Evolutionary conservation across 225 moss, liverwort and hornwort genomes (phyloP).

Genomic region (Lunularia cruciata): DNA sequence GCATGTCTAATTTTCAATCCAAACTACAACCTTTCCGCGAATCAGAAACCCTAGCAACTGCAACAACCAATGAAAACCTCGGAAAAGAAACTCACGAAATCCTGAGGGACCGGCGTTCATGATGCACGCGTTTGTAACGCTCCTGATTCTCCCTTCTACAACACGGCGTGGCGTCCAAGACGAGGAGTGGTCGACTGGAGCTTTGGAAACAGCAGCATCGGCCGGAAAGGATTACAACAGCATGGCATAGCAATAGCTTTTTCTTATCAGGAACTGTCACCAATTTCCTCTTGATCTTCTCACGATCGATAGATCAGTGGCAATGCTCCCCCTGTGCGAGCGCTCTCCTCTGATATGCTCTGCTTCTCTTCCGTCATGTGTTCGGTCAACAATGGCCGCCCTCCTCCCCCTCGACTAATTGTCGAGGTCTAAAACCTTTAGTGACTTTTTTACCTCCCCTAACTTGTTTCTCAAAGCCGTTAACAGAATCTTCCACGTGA

Average conservation of each 20-base stretch:
- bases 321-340: too few relatives aligned
- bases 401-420: not conserved
- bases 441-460: not conserved
- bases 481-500: not conserved
- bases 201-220: slow-evolving; percentile 10
- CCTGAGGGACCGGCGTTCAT: slow-evolving; percentile 59
- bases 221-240: not conserved
- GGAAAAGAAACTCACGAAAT: slow-evolving; percentile 35
- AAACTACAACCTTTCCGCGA: not conserved
- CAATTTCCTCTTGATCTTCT: not conserved
- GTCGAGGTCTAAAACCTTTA: not conserved
- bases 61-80: not conserved
- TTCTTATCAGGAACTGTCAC: not conserved
- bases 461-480: not conserved
- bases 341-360: too few relatives aligned
- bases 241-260: slow-evolving; percentile 6
- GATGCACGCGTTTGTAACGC: slow-evolving; percentile 25
- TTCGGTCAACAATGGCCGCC: not conserved
- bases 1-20: not conserved
- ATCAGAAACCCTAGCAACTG: not conserved
- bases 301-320: not conserved
- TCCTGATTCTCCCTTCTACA: slow-evolving; percentile 4
- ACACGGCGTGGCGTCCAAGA: not conserved
- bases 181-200: not conserved
- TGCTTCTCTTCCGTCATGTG: not conserved